Percentiles rank a stretch among this genome's conserved stretches.
Evolutionary conservation across 495 filamentous ascomycete species (phyloP).

Genomic region (Aspergillus taichungensis): DNA sequence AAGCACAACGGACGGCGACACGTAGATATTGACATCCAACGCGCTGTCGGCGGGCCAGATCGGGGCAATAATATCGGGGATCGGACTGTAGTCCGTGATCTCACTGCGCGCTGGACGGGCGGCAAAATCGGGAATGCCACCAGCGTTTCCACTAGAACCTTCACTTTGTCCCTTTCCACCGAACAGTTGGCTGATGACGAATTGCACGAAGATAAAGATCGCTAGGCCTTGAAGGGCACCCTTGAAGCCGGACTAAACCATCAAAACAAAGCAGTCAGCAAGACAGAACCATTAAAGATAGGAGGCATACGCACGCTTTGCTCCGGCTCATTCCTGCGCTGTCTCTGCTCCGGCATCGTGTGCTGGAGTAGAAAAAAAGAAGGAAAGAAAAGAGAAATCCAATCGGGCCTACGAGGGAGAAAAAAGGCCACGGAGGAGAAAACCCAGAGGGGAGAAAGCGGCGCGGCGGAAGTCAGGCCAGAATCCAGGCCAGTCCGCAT

Average conservation of each 20-base stretch:
- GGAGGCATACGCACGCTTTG: conserved; percentile 24
- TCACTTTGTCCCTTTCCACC: conserved; percentile 42
- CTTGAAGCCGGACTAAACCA: conserved; percentile 43
- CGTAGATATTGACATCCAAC: conserved; percentile 78
- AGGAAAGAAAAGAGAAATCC: conserved; percentile 8
- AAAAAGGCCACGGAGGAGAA: conserved; percentile 21
- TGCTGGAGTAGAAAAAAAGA: conserved; percentile 10
- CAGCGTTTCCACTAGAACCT: conserved; percentile 34
- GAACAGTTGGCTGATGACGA: conserved; percentile 49
- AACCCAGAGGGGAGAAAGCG: not conserved
- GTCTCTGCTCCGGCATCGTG: conserved; percentile 39
- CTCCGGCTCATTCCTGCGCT: conserved; percentile 31
- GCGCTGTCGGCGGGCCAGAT: conserved; percentile 76
- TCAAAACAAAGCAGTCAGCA: conserved; percentile 14
- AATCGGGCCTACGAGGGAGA: conserved; percentile 7
- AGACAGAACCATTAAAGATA: not conserved
- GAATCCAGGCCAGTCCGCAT: conserved; percentile 7
- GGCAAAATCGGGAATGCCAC: conserved; percentile 54
- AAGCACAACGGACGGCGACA: conserved; percentile 64
- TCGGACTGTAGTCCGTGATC: conserved; percentile 56
- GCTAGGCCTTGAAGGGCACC: conserved; percentile 55
- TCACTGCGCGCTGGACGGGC: conserved; percentile 52
- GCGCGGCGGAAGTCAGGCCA: conserved; percentile 4
- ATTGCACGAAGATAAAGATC: conserved; percentile 63
- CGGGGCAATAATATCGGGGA: conserved; percentile 71